These are phyloP conservation scores for Yamadazyma scolyti DNA, from an alignment of 805 yeast species.

Conservation along the genomic window DNA sequence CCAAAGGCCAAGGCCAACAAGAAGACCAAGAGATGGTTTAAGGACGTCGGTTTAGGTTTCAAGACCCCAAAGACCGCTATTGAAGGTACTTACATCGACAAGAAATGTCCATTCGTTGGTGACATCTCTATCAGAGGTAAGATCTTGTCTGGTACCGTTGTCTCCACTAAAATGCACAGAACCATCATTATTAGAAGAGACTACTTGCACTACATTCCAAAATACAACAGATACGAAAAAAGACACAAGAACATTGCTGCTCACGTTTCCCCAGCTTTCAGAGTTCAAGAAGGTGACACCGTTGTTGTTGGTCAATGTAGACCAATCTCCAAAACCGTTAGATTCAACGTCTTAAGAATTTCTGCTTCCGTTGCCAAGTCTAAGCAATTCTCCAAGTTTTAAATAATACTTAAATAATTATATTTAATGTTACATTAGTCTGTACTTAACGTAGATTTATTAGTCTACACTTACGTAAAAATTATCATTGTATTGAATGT, in stretches of 20 bases:
- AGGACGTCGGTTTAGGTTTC: slow-evolving; percentile 99
- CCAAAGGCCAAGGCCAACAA: slow-evolving; percentile 98
- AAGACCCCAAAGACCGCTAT: slow-evolving; percentile 99
- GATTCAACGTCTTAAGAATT: slow-evolving; percentile 99
- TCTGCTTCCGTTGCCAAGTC: slow-evolving; percentile 82
- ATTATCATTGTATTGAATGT: slow-evolving; percentile 1
- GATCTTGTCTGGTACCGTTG: slow-evolving; percentile 98
- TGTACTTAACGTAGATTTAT: slow-evolving; percentile 1
- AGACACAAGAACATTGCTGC: slow-evolving; percentile 99
- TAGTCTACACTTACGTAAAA: too few species aligned
- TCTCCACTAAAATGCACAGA: slow-evolving; percentile 99
- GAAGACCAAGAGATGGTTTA: slow-evolving; percentile 99
- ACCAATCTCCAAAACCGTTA: slow-evolving; percentile 99
- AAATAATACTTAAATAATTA: slow-evolving; percentile 29
- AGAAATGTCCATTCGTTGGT: slow-evolving; percentile 99
- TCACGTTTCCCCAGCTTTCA: slow-evolving; percentile 99
- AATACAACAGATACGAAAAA: slow-evolving; percentile 99
- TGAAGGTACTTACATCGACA: slow-evolving; percentile 98
- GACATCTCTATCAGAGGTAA: slow-evolving; percentile 98
- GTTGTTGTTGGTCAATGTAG: slow-evolving; percentile 99
- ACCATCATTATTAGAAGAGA: slow-evolving; percentile 99
- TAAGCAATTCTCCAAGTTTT: slow-evolving; percentile 96
- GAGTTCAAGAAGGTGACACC: slow-evolving; percentile 97
- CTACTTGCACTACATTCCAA: slow-evolving; percentile 99
- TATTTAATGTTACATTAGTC: slow-evolving; percentile 8